Conservation (phyloP, 176 grass and related monocot species). For the Carex parvula region DNA sequence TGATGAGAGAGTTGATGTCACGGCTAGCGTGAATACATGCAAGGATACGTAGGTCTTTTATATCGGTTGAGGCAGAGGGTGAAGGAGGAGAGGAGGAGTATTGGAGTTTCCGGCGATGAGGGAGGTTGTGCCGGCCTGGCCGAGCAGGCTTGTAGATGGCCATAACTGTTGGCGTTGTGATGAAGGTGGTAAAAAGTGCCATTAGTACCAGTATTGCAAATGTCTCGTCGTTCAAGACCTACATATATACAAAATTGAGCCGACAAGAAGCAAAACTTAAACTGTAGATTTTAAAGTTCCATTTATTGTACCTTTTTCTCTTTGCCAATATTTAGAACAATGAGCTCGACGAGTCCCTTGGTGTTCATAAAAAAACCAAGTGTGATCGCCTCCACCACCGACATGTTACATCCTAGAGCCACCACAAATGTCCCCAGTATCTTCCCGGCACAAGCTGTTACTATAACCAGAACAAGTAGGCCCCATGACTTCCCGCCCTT, state of each 20-base stretch:
- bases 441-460: conserved; percentile 50
- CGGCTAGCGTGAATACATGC: conserved; percentile 58
- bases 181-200: conserved; percentile 85
- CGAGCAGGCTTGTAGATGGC: conserved; percentile 88
- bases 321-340: conserved; percentile 88
- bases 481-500: conserved; percentile 49
- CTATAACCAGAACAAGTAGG: conserved; percentile 54
- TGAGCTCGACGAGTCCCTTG: conserved; percentile 86
- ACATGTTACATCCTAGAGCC: conserved; percentile 65
- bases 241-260: not conserved
- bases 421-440: conserved; percentile 52
- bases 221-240: conserved; percentile 82
- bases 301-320: conserved; percentile 51
- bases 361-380: conserved; percentile 80
- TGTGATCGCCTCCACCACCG: conserved; percentile 40
- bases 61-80: conserved; percentile 13
- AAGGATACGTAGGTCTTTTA: conserved; percentile 65
- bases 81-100: conserved; percentile 43
- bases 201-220: conserved; percentile 83
- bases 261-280: not conserved
- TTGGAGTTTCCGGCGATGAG: conserved; percentile 60
- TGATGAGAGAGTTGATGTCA: conserved; percentile 64
- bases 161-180: conserved; percentile 79
- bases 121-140: not conserved
- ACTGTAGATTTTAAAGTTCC: not conserved